These are phyloP conservation scores for Escovopsis sp. DNA, from an alignment of 2,329 filamentous ascomycete genomes.

Conservation along the genomic window DNA sequence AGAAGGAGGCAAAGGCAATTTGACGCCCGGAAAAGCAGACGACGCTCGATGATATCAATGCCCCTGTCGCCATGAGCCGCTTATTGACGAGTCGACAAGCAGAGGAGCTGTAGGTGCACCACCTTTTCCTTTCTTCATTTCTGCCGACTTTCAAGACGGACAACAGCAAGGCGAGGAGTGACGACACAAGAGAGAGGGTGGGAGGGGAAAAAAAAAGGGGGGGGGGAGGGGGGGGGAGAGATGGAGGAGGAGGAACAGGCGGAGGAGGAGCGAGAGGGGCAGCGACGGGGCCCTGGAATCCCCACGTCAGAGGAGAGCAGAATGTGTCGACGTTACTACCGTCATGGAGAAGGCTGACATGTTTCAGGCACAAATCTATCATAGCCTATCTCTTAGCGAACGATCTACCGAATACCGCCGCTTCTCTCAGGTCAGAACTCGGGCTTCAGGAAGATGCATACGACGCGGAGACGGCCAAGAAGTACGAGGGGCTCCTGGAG, in stretches of 20 bases:
- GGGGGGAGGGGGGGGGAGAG: no score
- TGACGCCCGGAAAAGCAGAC: background rate
- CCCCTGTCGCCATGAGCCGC: background rate
- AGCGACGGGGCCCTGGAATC: no score
- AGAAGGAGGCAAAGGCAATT: no score
- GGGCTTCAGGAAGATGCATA: slow-evolving; percentile 54
- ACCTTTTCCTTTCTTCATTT: no score
- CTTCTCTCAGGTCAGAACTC: slow-evolving; percentile 63
- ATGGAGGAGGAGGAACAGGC: no score
- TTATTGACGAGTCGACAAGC: background rate
- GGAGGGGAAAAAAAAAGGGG: no score
- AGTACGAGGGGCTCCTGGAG: slow-evolving; percentile 86
- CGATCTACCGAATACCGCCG: slow-evolving; percentile 54
- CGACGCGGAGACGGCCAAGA: slow-evolving; percentile 72
- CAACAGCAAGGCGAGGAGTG: no score
- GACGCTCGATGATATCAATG: background rate
- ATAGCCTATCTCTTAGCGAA: slow-evolving; percentile 73
- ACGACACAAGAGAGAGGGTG: no score
- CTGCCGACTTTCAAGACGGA: background rate
- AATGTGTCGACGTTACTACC: background rate
- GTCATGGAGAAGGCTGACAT: background rate
- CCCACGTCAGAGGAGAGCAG: background rate
- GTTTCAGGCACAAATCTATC: slow-evolving; percentile 71
- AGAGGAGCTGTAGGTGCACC: background rate
- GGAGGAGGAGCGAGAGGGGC: no score